phyloP scores from a whole-genome alignment of 1,284 basidiomycete genomes.

The Testicularia cyperi region DNA sequence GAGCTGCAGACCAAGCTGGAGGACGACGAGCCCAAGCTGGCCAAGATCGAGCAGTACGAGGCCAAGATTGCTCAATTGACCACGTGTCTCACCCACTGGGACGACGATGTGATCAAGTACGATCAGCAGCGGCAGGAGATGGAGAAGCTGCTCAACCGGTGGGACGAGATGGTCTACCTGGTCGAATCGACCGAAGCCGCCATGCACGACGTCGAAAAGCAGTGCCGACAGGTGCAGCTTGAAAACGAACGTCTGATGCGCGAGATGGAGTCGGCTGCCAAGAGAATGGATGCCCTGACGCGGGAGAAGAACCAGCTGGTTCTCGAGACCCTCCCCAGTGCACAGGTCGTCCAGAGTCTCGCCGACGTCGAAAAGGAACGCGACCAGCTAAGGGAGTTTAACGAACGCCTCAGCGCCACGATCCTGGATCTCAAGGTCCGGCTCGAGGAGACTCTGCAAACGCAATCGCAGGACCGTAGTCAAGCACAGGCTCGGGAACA shows the following conservation, averaged over 20 bases:
- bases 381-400: conserved; percentile 5
- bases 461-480: too few species aligned
- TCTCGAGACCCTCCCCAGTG: background rate
- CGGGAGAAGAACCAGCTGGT: conserved; percentile 12
- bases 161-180: conserved; percentile 49
- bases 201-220: conserved; percentile 8
- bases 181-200: conserved; percentile 41
- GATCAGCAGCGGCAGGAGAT: conserved; percentile 51
- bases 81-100: conserved; percentile 45
- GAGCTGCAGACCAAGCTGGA: conserved; percentile 40
- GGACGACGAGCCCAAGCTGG: conserved; percentile 34
- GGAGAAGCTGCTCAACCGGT: conserved; percentile 42
- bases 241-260: conserved; percentile 20
- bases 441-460: conserved; percentile 2
- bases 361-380: conserved; percentile 3
- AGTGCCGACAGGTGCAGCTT: conserved; percentile 8
- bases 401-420: conserved; percentile 3
- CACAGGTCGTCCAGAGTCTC: background rate
- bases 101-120: conserved; percentile 45
- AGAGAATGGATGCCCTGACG: conserved; percentile 1
- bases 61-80: conserved; percentile 38
- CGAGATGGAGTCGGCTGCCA: conserved; percentile 7
- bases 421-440: conserved; percentile 13
- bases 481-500: too few species aligned
- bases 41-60: conserved; percentile 41